Percentiles rank a stretch among this genome's conserved stretches.
Evolutionary conservation across 2,329 filamentous ascomycete genomes (phyloP).

Genomic region (Nothomitra cinnamomea): DNA sequence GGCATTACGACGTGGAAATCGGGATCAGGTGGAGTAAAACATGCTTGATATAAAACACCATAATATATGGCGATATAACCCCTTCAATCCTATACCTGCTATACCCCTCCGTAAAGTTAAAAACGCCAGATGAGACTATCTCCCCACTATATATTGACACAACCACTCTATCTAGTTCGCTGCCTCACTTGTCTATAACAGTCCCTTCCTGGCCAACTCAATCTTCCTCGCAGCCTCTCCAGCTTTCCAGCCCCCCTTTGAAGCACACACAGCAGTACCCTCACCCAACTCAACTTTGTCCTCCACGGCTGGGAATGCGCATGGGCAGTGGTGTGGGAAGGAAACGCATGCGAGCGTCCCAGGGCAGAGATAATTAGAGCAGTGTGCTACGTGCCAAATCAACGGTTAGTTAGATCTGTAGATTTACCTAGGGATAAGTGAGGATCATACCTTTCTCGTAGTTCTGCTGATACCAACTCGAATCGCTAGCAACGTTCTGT

Average conservation of each 20-base stretch:
- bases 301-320: constrained; percentile 58
- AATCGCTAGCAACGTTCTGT: constrained; percentile 74
- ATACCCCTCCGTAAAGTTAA: too few species aligned
- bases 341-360: constrained; percentile 89
- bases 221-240: constrained; percentile 31
- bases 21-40: too few species aligned
- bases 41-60: too few species aligned
- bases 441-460: constrained; percentile 44
- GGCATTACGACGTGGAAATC: too few species aligned
- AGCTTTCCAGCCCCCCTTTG: constrained; percentile 29
- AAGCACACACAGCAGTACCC: constrained; percentile 48
- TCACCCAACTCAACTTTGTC: constrained; percentile 64
- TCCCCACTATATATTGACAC: too few species aligned
- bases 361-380: constrained; percentile 86
- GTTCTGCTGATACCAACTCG: constrained; percentile 55
- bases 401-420: neutral
- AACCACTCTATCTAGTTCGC: too few species aligned
- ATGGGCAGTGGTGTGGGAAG: constrained; percentile 94
- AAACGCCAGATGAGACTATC: too few species aligned
- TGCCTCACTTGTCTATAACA: constrained; percentile 25
- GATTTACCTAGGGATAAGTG: neutral
- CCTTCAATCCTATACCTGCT: too few species aligned
- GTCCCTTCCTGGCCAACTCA: constrained; percentile 31
- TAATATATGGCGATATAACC: too few species aligned
- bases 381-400: constrained; percentile 42